Evolutionary conservation across 345 rosid species (phyloP), one percentile per base, ranked within the genome.

Genomic region (Ceriops decandra): DNA sequence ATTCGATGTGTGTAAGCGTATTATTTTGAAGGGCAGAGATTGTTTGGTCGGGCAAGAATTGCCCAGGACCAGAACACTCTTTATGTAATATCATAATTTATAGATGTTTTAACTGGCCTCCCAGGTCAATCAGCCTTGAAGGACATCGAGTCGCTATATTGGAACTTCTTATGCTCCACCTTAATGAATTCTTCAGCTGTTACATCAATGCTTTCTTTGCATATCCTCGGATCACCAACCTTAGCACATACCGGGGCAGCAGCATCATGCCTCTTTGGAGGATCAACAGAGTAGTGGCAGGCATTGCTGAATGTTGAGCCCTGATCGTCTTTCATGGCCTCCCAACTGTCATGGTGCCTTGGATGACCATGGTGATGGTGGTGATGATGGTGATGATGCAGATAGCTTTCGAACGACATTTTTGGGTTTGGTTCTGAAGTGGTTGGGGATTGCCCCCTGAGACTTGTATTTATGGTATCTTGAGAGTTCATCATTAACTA

Each of bases 111-210:
- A 42, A 42, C 19, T 3, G 5, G 49, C 49, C 49, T 3, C 17
- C 15, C 49, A 13, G 49, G 1, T 53, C 60, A 54, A 31, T 38
- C 68, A 31, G 8, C 30, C 6, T 7, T 28, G 33, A 6, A 17
- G 10, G 76, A 66, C 52, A 42, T 31, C 64, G 1, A 54, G 53
- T 32, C 63, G 60, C 32, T 11, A 11, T 4, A n/a, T 21, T n/a
- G 58, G 53, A 90, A 90, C 85, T 77, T 83, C 65, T 33, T 72
- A 61, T 92, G 98, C 81, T 86, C 79, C 1, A 82, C 52, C 74
- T 58, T 72, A 67, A 90, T 87, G 53, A 88, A 92, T 17, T 77
- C 80, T 52, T 87, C 93, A 27, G 98, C 92, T 70, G 79, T 91
- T 47, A 52, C 66, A 61, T 92, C 79, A n/a, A 92, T 76, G 54